Evolutionary conservation across 495 filamentous ascomycete genomes (phyloP).

Genomic region (Cenococcum geophilum): DNA sequence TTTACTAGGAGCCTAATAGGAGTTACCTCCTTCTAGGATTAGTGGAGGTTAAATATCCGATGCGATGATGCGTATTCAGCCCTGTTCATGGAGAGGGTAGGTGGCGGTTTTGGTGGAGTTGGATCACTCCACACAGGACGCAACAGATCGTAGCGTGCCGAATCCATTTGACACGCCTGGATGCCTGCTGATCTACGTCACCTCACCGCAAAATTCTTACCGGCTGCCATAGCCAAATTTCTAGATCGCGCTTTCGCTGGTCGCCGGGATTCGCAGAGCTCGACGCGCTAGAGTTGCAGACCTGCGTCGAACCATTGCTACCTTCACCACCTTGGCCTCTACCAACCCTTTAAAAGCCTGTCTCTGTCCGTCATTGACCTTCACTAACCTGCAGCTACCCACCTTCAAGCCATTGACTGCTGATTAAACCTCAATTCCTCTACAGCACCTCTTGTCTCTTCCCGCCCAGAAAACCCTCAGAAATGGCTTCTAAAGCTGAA

Average conservation of each 20-base stretch:
- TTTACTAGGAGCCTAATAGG: too few species aligned
- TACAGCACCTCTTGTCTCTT: slow-evolving; percentile 1
- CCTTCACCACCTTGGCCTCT: not conserved
- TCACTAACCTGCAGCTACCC: not conserved
- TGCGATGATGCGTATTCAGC: too few species aligned
- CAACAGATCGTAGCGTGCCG: not conserved
- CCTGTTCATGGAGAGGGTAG: too few species aligned
- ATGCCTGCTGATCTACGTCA: not conserved
- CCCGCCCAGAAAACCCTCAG: not conserved
- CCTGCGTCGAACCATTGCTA: not conserved
- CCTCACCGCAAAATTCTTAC: not conserved
- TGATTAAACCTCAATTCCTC: not conserved
- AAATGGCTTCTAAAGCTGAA: slow-evolving; percentile 19
- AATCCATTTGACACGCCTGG: not conserved
- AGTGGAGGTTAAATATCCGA: too few species aligned
- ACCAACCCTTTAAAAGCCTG: slow-evolving; percentile 9
- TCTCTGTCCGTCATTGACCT: not conserved
- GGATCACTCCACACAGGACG: not conserved
- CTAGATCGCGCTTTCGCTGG: not conserved
- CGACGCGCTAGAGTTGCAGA: not conserved
- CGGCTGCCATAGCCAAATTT: not conserved
- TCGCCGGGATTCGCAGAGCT: not conserved
- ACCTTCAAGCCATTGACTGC: slow-evolving; percentile 12
- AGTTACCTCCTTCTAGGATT: too few species aligned
- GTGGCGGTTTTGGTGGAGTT: too few species aligned